phyloP scores from a whole-genome alignment of 257 asterid genomes.

The Solanum chiquidenum region DNA sequence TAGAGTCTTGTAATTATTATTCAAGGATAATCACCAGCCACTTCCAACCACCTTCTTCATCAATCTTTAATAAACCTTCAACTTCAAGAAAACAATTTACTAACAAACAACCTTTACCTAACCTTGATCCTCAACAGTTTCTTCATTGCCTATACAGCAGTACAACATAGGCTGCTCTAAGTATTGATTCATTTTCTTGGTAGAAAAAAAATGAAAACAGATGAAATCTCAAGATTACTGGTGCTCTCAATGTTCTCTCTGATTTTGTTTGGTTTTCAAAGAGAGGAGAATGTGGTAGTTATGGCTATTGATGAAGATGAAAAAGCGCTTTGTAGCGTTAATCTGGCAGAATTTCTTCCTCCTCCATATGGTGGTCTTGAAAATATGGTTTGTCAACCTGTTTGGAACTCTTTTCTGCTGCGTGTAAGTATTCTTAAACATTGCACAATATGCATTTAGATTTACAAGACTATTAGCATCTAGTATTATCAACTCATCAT shows the following conservation, averaged over 20 bases:
- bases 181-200: not conserved
- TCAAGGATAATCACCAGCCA: slow-evolving; percentile 21
- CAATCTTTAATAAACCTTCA: slow-evolving; percentile 16
- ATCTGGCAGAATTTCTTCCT: slow-evolving; percentile 65
- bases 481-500: not conserved
- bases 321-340: slow-evolving; percentile 34
- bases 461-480: not conserved
- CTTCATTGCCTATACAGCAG: not conserved
- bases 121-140: not conserved
- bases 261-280: slow-evolving; percentile 5
- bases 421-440: slow-evolving; percentile 32
- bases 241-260: not conserved
- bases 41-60: slow-evolving; percentile 45
- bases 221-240: slow-evolving; percentile 12
- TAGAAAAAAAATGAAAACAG: slow-evolving; percentile 17
- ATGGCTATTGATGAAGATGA: slow-evolving; percentile 14
- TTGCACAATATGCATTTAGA: not conserved
- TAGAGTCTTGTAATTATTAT: too few species aligned
- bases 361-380: slow-evolving; percentile 62
- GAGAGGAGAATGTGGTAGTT: slow-evolving; percentile 1
- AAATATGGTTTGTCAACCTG: slow-evolving; percentile 66
- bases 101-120: not conserved
- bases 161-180: not conserved
- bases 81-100: slow-evolving; percentile 2
- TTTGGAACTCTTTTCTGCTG: slow-evolving; percentile 76